These are phyloP conservation scores for Carex scoparia DNA, from an alignment of 176 grass and related monocot genomes.

Conservation along the genomic window DNA sequence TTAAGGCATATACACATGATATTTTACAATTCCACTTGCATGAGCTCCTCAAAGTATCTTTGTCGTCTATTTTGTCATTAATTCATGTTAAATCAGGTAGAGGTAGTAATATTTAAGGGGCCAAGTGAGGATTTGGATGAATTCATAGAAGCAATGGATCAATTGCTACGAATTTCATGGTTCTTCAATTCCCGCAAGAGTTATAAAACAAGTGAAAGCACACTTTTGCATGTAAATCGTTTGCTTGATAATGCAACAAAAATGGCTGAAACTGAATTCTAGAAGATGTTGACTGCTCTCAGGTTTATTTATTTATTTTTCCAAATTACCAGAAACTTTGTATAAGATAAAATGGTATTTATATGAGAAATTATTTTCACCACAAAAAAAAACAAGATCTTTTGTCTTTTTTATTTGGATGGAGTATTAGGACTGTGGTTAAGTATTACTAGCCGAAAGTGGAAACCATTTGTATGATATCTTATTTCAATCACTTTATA, in stretches of 20 bases:
- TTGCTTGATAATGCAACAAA: constrained; percentile 34
- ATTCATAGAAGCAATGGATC: constrained; percentile 50
- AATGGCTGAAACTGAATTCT: constrained; percentile 53
- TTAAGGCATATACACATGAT: background rate
- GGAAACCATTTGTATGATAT: background rate
- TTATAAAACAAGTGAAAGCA: constrained; percentile 15
- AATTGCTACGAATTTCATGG: constrained; percentile 23
- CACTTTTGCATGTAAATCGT: constrained; percentile 28
- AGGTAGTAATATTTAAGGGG: constrained; percentile 36
- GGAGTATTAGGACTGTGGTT: background rate
- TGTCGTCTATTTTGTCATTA: background rate
- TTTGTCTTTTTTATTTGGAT: background rate
- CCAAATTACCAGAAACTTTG: background rate
- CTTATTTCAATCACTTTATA: background rate
- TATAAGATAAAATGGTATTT: background rate
- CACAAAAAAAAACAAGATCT: background rate
- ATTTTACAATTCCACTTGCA: background rate
- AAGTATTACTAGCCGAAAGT: background rate
- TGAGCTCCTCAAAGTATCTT: background rate
- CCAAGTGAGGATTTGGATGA: constrained; percentile 35
- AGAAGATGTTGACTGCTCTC: constrained; percentile 30
- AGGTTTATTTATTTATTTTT: constrained; percentile 34
- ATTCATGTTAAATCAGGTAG: constrained; percentile 27
- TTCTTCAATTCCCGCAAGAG: constrained; percentile 44
- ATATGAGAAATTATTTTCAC: background rate